A percentile compares a stretch with the other conserved stretches of the same genome.
Conservation (phyloP, 768 basidiomycete species). For the Pseudohyphozyma bogoriensis region DNA sequence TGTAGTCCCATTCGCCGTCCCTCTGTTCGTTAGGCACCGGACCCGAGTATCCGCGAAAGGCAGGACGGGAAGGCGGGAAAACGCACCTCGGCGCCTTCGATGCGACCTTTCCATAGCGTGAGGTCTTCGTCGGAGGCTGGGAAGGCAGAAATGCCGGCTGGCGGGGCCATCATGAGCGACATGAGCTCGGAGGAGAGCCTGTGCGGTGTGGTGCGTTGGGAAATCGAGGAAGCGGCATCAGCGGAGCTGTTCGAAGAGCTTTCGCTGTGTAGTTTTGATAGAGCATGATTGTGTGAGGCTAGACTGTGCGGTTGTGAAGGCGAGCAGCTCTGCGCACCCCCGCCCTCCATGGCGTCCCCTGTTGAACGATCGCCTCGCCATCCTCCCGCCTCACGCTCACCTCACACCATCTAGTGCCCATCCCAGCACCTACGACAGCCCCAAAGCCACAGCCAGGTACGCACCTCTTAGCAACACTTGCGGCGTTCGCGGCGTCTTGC, state of each 20-base stretch:
- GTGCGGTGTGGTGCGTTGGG: background rate
- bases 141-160: slow-evolving; percentile 54
- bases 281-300: no score
- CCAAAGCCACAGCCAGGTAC: background rate
- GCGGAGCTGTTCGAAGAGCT: no score
- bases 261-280: no score
- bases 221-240: background rate
- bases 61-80: no score
- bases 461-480: slow-evolving; percentile 22
- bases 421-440: background rate
- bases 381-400: background rate
- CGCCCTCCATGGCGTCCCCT: no score
- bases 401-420: background rate
- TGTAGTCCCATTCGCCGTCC: background rate
- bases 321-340: no score
- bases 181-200: slow-evolving; percentile 28
- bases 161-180: slow-evolving; percentile 26
- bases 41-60: background rate
- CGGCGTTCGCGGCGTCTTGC: background rate
- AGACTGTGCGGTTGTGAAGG: no score
- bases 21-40: background rate
- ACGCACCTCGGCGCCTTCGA: slow-evolving; percentile 50
- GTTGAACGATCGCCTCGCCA: background rate
- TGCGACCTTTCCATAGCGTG: slow-evolving; percentile 82
- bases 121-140: slow-evolving; percentile 77